Evolutionary conservation across 768 basidiomycete genomes (phyloP), one percentile per base, ranked within the genome.

Genomic region (Boletus speciosus): DNA sequence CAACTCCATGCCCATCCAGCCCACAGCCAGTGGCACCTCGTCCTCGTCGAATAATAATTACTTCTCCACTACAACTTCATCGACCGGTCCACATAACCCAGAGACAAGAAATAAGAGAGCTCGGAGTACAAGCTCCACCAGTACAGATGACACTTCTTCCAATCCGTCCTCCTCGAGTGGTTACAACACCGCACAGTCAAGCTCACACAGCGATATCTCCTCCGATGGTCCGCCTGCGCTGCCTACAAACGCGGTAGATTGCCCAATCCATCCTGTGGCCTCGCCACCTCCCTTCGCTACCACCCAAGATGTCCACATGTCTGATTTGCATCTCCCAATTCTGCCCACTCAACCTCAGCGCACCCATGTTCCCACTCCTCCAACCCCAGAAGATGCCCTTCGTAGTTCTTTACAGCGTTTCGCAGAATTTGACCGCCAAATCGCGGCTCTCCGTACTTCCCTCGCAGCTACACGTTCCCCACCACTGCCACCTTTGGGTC

Each of bases 91-190:
- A 67, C 72, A 64, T 48, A 71, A 72, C 60, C 73, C 75, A 44
- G 78, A 79, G 59, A 74, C 80, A 51, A 78, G 81, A 54, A 82
- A 78, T 56, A 84, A 84, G 68, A 70, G 83, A 32, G 80, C 83
- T 5, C 71, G 83, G 43, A 83, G 82, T 55, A 78, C 76, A 34
- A 79, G 76, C 55, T 79, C 75, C 34, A 75, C 76, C 42, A 70
- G 67, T n/a, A 73, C 73, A 51, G 71, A 71, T 39, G 56, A 51
- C 54, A 64, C 66, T 35, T 56, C 61, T 5, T 71, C 73, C 32
- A 54, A 54, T 27, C 69, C 71, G 47, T 72, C 76, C 9, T 63
- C 69, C 5, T 74, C 75, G 6, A 76, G 75, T 14, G 64, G 71
- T 15, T 67, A 66, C 57, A 62, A 54, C 55, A 70, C 74, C 47